Percentiles rank a stretch among this genome's conserved stretches.
Conservation (phyloP, 2,329 filamentous ascomycete species). For the Fusarium abutilonis region DNA sequence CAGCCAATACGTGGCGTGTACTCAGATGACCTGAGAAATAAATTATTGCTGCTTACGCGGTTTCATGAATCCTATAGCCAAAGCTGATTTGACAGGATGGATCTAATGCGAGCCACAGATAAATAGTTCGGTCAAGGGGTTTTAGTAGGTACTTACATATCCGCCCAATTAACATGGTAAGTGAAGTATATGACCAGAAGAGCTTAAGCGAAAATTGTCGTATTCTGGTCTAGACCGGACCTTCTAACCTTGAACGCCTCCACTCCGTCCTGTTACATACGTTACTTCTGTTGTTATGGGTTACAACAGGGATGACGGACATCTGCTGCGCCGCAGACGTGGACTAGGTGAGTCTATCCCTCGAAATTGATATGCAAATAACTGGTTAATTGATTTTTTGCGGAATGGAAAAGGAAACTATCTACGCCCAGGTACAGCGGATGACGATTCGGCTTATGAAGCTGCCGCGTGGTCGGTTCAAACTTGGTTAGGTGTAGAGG, state of each 20-base stretch:
- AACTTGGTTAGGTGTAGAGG: no score
- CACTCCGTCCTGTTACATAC: not conserved
- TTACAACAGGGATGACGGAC: not conserved
- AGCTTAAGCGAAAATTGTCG: not conserved
- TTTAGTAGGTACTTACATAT: not conserved
- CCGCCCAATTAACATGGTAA: not conserved
- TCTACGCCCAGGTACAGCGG: no score
- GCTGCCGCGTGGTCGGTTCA: no score
- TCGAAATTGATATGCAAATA: no score
- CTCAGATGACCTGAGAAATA: not conserved
- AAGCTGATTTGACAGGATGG: constrained; percentile 1
- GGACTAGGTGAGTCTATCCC: not conserved
- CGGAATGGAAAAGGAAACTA: no score
- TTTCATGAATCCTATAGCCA: not conserved
- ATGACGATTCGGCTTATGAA: no score
- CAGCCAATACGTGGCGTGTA: not conserved
- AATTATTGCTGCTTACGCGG: constrained; percentile 5
- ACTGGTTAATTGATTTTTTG: no score
- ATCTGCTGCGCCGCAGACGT: not conserved
- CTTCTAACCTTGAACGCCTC: no score
- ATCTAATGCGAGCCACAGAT: not conserved
- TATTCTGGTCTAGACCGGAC: not conserved
- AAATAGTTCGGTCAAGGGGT: no score
- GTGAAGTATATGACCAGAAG: not conserved
- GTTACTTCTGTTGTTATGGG: not conserved